Base-by-base conservation (phyloP, 352 stramenopile species). In the Thraustochytrium striatum region DNA sequence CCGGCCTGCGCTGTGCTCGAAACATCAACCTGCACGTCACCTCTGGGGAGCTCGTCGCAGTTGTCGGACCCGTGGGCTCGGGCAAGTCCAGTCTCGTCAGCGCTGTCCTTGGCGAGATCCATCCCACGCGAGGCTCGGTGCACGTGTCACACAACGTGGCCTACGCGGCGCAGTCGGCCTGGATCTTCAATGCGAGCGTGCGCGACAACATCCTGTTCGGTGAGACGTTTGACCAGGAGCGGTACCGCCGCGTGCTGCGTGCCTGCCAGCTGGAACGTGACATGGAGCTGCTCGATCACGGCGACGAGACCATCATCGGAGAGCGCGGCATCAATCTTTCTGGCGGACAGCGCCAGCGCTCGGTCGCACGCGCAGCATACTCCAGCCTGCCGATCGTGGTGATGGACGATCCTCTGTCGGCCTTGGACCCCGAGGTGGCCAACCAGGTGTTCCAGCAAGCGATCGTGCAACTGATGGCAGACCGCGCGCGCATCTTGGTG, bases 141-240 rank as follows among this genome's bases (percentile, higher is more conserved):
- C 36, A 80, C 62, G 43, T 80, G 89, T 35, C 57, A 55, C 19
- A 39, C 5, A 89, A 0, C 32, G 83, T 97, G 1, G 89, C 92
- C 2, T 96, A 95, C 81, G 91, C 88, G 30, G 85, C 90, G 28
- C 92, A 98, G 83, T 89, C 86, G n/a, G 87, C 94, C 38, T 97
- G 92, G 84, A 85, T 98, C 57, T 82, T 96, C 41, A 93, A 96
- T 68, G 87, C 86, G 13, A 96, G 85, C 41, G 83, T 97, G 25
- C 82, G 89, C 62, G 90, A 96, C n/a, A 98, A 98, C 81, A 96
- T 99, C 78, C 88, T 94, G 35, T 98, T 98, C 47, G 16, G 93
- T 0, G 69, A 89, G n/a, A 83, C 84, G 2, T 92, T 87, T 38
- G 78, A 93, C 30, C 81, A 73, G 9, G 83, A 86, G 33, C 89